Evolutionary conservation across 2,329 filamentous ascomycete species (phyloP).

Genomic region (Bipolaris cookei): DNA sequence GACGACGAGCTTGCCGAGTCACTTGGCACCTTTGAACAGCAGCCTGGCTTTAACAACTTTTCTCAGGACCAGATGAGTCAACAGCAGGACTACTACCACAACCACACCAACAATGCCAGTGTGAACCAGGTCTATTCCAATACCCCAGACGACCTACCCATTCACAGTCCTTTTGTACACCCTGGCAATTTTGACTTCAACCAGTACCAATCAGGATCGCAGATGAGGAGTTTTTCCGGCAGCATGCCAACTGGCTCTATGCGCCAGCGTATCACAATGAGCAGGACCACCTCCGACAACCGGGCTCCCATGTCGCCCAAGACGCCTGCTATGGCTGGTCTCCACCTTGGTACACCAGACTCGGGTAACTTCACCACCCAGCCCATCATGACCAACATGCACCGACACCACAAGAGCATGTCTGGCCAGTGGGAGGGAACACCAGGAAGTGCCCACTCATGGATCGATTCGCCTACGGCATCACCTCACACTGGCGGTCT

Average conservation of each 20-base stretch:
- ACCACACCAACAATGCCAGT: conserved; percentile 60
- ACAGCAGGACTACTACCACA: conserved; percentile 58
- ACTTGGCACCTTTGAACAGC: conserved; percentile 62
- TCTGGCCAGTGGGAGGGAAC: conserved; percentile 92
- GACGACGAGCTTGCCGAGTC: conserved; percentile 86
- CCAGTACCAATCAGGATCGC: conserved; percentile 73
- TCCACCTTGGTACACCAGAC: conserved; percentile 75
- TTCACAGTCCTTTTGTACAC: conserved; percentile 86
- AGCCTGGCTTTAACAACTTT: conserved; percentile 56
- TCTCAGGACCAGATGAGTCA: conserved; percentile 64
- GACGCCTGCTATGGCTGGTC: conserved; percentile 74
- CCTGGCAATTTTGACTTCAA: conserved; percentile 72
- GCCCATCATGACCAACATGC: conserved; percentile 73
- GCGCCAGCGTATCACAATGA: conserved; percentile 55
- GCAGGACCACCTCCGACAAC: conserved; percentile 69
- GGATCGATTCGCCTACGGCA: conserved; percentile 85
- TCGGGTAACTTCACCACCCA: conserved; percentile 76
- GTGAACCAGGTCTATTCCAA: conserved; percentile 81
- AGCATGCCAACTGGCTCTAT: conserved; percentile 44
- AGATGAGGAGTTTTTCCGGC: conserved; percentile 53
- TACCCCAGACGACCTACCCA: conserved; percentile 88
- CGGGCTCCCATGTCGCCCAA: conserved; percentile 86
- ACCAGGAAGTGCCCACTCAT: conserved; percentile 81
- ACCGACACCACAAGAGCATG: conserved; percentile 78
- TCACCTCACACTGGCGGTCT: conserved; percentile 76